Evolutionary conservation across 495 filamentous ascomycete genomes (phyloP).

Genomic region (Talaromyces adpressus): DNA sequence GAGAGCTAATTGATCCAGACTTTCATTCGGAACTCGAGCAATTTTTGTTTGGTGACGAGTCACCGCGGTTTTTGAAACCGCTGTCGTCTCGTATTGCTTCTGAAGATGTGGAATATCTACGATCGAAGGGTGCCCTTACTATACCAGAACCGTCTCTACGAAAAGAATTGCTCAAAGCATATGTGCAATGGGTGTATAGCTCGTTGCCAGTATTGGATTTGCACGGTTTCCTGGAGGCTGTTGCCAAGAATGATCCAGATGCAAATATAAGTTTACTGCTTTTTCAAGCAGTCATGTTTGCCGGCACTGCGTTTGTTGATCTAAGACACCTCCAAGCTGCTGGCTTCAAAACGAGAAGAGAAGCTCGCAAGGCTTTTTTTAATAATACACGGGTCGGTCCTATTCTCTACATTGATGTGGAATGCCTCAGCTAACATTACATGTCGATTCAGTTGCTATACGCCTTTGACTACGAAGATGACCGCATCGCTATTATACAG

Average conservation of each 20-base stretch:
- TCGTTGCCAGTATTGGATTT: slow-evolving; percentile 79
- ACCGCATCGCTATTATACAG: slow-evolving; percentile 73
- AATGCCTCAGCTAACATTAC: neutral
- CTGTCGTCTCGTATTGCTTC: slow-evolving; percentile 54
- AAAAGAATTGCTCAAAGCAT: slow-evolving; percentile 64
- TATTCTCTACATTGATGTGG: neutral
- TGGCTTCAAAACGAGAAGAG: slow-evolving; percentile 62
- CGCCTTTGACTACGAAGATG: slow-evolving; percentile 76
- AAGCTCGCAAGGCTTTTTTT: slow-evolving; percentile 70
- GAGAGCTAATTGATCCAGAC: slow-evolving; percentile 33
- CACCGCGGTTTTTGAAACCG: slow-evolving; percentile 54
- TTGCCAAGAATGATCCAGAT: slow-evolving; percentile 50
- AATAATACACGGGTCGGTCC: slow-evolving; percentile 60
- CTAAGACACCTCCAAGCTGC: slow-evolving; percentile 57
- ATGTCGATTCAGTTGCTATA: slow-evolving; percentile 48
- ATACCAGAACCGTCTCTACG: slow-evolving; percentile 59
- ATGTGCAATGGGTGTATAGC: slow-evolving; percentile 77
- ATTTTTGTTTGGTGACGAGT: slow-evolving; percentile 25
- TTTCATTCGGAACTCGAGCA: slow-evolving; percentile 35
- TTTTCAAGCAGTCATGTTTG: slow-evolving; percentile 77
- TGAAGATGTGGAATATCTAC: slow-evolving; percentile 67
- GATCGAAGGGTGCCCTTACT: slow-evolving; percentile 63
- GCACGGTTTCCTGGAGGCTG: slow-evolving; percentile 57
- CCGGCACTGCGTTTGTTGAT: slow-evolving; percentile 69
- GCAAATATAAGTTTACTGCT: slow-evolving; percentile 66